Conservation (phyloP, 768 basidiomycete genomes). For the Multifurca ochricompacta region DNA sequence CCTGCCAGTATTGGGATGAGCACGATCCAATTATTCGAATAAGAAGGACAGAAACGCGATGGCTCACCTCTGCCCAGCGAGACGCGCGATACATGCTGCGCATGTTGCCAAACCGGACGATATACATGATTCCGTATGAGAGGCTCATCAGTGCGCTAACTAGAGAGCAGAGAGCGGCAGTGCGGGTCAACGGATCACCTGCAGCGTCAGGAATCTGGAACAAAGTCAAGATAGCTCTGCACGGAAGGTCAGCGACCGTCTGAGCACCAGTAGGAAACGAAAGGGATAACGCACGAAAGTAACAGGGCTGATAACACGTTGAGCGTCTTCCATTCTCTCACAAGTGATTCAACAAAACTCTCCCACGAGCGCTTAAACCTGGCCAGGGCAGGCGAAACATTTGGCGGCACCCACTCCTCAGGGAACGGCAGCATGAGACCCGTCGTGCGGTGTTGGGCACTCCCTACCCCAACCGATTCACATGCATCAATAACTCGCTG, state of each 20-base stretch:
- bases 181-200: slow-evolving; percentile 54
- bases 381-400: slow-evolving; percentile 54
- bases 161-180: slow-evolving; percentile 54
- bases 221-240: slow-evolving; percentile 60
- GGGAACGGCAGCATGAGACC: slow-evolving; percentile 26
- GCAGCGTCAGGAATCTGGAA: slow-evolving; percentile 50
- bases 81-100: slow-evolving; percentile 62
- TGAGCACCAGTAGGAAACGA: neutral
- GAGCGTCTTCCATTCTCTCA: slow-evolving; percentile 68
- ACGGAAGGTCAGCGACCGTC: neutral
- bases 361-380: slow-evolving; percentile 67
- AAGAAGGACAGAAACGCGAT: neutral
- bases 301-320: slow-evolving; percentile 67
- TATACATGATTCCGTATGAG: slow-evolving; percentile 67
- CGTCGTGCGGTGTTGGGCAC: neutral
- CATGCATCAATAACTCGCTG: slow-evolving; percentile 33
- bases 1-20: slow-evolving; percentile 31
- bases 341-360: slow-evolving; percentile 57
- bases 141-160: slow-evolving; percentile 63
- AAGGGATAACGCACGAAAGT: slow-evolving; percentile 1
- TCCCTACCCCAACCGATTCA: neutral
- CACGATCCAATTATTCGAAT: neutral
- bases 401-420: slow-evolving; percentile 34
- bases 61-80: slow-evolving; percentile 58
- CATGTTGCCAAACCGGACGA: slow-evolving; percentile 66